Evolutionary conservation across 176 grass and related monocot genomes (phyloP), one percentile per base, ranked within the genome.

Genomic region (Eragrostis curvula): DNA sequence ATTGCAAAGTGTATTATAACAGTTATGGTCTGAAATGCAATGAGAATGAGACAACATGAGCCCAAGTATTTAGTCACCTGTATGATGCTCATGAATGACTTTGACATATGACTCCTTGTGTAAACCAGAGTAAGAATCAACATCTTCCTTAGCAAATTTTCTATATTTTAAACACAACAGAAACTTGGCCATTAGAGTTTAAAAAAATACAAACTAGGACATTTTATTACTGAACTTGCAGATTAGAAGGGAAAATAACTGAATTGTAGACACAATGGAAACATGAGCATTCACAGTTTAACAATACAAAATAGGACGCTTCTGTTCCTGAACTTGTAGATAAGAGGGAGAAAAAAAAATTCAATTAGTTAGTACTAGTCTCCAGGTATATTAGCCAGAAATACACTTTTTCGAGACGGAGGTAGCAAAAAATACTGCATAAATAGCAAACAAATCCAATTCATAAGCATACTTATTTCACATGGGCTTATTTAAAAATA

Each of bases 311-410:
- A 80, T 12, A 78, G 3, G 28, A 16, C 44, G 47, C 32, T 5
- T 51, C 72, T 63, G 47, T 78, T 83, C 66, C 67, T 66, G 14
- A 66, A 74, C 16, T 73, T 67, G n/a, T 13, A 73, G 25, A 87
- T n/a, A 60, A 16, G 3, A 59, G 18, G 49, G 2, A 17, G 49
- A 16, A 18, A 17, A 50, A 50, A 50, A 50, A 18, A 16, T 5
- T 14, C 13, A 18, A 17, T 51, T 17, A 51, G 0, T 2, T 51
- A 51, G 3, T 17, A 2, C 49, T 51, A 51, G 12, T 51, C 4
- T 51, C 14, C 49, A 51, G 49, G 49, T 3, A 17, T 18, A 17
- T 15, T 36, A 36, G 32, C 32, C 32, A 36, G 32, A 36, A 36
- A 36, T 36, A 36, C 32, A 36, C 4, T 36, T 36, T 36, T 36